Percentiles rank a stretch among this genome's conserved stretches.
Evolutionary conservation across 1,139 yeast genomes (phyloP).

Genomic region (Yamadazyma epiphylla): DNA sequence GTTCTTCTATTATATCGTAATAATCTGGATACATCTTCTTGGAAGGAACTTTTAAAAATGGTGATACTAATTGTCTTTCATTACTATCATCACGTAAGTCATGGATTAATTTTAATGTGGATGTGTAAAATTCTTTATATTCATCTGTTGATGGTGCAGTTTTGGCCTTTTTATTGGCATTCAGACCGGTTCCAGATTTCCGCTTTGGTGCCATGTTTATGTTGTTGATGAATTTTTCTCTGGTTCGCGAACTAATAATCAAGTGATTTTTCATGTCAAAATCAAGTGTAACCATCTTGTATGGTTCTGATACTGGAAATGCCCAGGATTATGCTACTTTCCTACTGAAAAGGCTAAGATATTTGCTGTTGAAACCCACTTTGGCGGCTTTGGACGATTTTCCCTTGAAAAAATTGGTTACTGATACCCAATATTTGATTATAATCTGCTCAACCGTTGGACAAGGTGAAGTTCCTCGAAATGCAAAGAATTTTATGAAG

Average conservation of each 20-base stretch:
- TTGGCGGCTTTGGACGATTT: conserved; percentile 62
- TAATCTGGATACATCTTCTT: conserved; percentile 81
- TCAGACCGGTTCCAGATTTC: conserved; percentile 11
- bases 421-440: conserved; percentile 50
- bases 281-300: conserved; percentile 52
- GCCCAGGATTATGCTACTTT: conserved; percentile 81
- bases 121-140: conserved; percentile 20
- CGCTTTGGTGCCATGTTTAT: conserved; percentile 24
- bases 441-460: conserved; percentile 84
- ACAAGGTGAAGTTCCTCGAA: conserved; percentile 89
- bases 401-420: conserved; percentile 47
- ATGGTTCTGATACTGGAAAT: conserved; percentile 93
- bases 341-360: conserved; percentile 53
- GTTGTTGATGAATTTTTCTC: conserved; percentile 3
- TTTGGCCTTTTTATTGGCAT: conserved; percentile 11
- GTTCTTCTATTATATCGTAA: conserved; percentile 59
- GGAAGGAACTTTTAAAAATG: conserved; percentile 68
- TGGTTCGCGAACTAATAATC: conserved; percentile 1
- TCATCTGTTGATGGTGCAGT: conserved; percentile 18
- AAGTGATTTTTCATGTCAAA: conserved; percentile 1
- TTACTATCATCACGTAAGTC: conserved; percentile 29
- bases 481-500: conserved; percentile 69
- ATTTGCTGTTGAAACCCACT: conserved; percentile 50
- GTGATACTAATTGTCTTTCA: conserved; percentile 38
- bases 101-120: conserved; percentile 23